A percentile compares a stretch with the other conserved stretches of the same genome.
phyloP scores from a whole-genome alignment of 352 stramenopile species.

The Pythium apleroticum region DNA sequence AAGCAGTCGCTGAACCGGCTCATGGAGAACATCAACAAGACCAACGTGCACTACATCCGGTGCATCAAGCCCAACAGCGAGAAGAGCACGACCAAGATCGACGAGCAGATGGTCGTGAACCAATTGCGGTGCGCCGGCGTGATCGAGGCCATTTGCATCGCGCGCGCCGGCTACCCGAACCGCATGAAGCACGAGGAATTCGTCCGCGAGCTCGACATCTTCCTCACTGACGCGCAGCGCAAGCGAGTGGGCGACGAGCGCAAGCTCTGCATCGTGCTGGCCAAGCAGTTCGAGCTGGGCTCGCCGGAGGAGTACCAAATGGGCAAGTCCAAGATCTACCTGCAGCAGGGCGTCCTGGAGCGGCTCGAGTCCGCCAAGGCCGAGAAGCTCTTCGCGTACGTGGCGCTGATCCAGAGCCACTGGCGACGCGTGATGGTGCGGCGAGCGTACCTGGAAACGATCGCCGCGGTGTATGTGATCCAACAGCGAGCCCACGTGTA shows the following conservation, averaged over 20 bases:
- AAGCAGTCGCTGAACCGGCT: slow-evolving; percentile 63
- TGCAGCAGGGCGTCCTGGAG: slow-evolving; percentile 82
- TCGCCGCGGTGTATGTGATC: slow-evolving; percentile 40
- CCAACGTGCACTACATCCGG: slow-evolving; percentile 77
- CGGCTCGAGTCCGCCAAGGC: slow-evolving; percentile 63
- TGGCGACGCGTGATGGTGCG: slow-evolving; percentile 55
- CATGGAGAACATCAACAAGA: slow-evolving; percentile 75
- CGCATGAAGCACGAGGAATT: slow-evolving; percentile 79
- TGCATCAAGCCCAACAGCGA: slow-evolving; percentile 86
- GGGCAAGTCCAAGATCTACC: slow-evolving; percentile 84
- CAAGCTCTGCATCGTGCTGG: slow-evolving; percentile 53
- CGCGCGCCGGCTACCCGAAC: slow-evolving; percentile 77
- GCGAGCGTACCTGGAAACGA: slow-evolving; percentile 34
- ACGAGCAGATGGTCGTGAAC: slow-evolving; percentile 74
- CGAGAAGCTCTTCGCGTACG: slow-evolving; percentile 64
- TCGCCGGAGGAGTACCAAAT: slow-evolving; percentile 77
- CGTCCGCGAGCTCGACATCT: slow-evolving; percentile 63
- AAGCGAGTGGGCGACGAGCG: slow-evolving; percentile 21
- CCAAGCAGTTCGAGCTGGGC: slow-evolving; percentile 60
- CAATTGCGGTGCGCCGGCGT: slow-evolving; percentile 81
- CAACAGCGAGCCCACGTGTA: slow-evolving; percentile 55
- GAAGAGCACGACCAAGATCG: slow-evolving; percentile 61
- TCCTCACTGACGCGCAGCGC: slow-evolving; percentile 44
- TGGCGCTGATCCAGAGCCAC: slow-evolving; percentile 57
- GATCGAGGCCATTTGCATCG: slow-evolving; percentile 78